Evolutionary conservation across 2,329 filamentous ascomycete genomes (phyloP).

Genomic region (Clonostachys byssicola): DNA sequence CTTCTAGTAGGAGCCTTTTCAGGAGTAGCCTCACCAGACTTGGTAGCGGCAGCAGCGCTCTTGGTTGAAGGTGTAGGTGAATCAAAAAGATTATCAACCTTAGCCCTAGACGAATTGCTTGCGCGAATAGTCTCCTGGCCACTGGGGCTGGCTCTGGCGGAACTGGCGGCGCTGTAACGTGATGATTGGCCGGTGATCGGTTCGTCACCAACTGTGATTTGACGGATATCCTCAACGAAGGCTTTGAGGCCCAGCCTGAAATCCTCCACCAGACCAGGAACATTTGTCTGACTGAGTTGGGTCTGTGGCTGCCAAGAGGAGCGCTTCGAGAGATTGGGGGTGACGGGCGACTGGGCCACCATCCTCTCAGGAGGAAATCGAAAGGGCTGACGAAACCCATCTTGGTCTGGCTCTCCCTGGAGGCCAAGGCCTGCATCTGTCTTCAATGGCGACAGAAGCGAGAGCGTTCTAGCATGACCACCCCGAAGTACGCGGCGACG

Average conservation of each 20-base stretch:
- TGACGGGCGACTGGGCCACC: slow-evolving; percentile 25
- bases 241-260: slow-evolving; percentile 88
- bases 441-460: slow-evolving; percentile 71
- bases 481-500: slow-evolving; percentile 65
- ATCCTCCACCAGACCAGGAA: slow-evolving; percentile 83
- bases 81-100: slow-evolving; percentile 36
- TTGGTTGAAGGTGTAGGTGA: slow-evolving; percentile 23
- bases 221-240: slow-evolving; percentile 91
- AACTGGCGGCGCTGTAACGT: slow-evolving; percentile 7
- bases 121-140: slow-evolving; percentile 42
- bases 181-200: slow-evolving; percentile 54
- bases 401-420: slow-evolving; percentile 29
- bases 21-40: slow-evolving; percentile 8
- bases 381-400: slow-evolving; percentile 10
- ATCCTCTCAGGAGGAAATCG: slow-evolving; percentile 21
- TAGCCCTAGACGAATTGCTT: slow-evolving; percentile 30
- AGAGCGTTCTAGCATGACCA: slow-evolving; percentile 62
- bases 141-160: slow-evolving; percentile 5
- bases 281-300: slow-evolving; percentile 32
- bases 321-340: slow-evolving; percentile 43
- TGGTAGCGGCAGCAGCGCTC: slow-evolving; percentile 1
- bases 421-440: slow-evolving; percentile 35
- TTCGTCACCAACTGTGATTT: slow-evolving; percentile 95
- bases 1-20: slow-evolving; percentile 31
- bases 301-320: slow-evolving; percentile 55